These are phyloP conservation scores for Candida namnaoensis DNA, from an alignment of 805 yeast genomes.

Conservation along the genomic window DNA sequence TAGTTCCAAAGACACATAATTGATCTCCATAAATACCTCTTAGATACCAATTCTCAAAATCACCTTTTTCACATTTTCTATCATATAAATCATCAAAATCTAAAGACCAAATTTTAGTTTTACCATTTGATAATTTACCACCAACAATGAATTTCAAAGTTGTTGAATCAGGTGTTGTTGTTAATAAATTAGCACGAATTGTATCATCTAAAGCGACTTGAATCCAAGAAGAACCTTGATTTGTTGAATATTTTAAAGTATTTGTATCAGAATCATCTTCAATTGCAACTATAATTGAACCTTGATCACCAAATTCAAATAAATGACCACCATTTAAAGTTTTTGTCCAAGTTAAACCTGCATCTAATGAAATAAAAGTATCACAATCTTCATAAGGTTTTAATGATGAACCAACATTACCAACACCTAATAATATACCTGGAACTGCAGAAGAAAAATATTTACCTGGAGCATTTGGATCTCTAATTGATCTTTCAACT, in stretches of 20 bases:
- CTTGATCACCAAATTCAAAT: constrained; percentile 68
- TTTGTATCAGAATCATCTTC: constrained; percentile 30
- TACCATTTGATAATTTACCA: constrained; percentile 25
- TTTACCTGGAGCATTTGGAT: constrained; percentile 17
- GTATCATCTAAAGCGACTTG: constrained; percentile 35
- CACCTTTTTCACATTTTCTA: constrained; percentile 29
- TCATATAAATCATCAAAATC: constrained; percentile 52
- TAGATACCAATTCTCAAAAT: constrained; percentile 60
- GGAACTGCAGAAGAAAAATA: constrained; percentile 32
- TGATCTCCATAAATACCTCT: constrained; percentile 22
- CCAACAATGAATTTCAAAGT: constrained; percentile 46
- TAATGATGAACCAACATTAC: constrained; percentile 23
- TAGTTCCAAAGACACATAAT: constrained; percentile 61
- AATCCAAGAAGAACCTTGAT: constrained; percentile 67
- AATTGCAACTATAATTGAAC: constrained; percentile 64
- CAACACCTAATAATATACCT: constrained; percentile 35
- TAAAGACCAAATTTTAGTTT: constrained; percentile 22
- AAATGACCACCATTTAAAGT: constrained; percentile 43
- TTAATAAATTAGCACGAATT: constrained; percentile 31
- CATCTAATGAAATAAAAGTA: constrained; percentile 67
- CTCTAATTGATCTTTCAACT: constrained; percentile 17
- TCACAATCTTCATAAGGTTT: constrained; percentile 20
- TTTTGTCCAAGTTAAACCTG: constrained; percentile 64
- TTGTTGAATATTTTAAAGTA: constrained; percentile 46
- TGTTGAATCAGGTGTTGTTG: constrained; percentile 65